Evolutionary conservation across 2,329 filamentous ascomycete genomes (phyloP), one percentile per base, ranked within the genome.

Genomic region (Penicillium olsonii): DNA sequence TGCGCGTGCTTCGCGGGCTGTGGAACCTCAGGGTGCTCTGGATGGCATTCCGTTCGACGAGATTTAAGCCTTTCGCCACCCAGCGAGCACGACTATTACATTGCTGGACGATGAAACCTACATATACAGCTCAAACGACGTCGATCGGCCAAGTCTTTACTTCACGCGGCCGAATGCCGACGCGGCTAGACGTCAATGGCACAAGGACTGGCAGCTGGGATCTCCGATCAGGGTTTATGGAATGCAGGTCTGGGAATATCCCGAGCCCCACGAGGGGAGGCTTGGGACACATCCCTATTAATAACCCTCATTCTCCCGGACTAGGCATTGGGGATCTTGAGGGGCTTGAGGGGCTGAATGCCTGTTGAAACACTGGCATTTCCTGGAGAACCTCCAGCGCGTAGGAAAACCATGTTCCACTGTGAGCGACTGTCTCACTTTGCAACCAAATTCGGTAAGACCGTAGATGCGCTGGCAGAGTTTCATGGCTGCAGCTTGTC

Each of bases 11-110:
- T 69, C 75, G 24, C 67, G 69, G 27, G 70, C 72, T 22, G 75
- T 78, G 17, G 69, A 76, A 57, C 67, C 68, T 48, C 65, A 65
- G 56, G 75, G 75, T 20, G 75, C 75, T 1, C 76, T 76, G 71
- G 70, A 72, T 45, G 75, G 73, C 54, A 78, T 78, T 63, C 75
- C 75, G 0, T 78, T 73, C 64, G 68, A 77, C 60, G 75, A 78
- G 58, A 65, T 74, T 17, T 69, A 42, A 66, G 38, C 17, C 6
- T 18, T 42, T 19, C 12, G 6, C 4, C 24, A 18, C 14, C 33
- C 33, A 18, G 33, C 33, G 17, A 15, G 6, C 15, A 18, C 9
- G 26, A 45, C 37, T 27, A 45, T 42, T 50, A 55, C 42, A 57
- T 45, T 44, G 50, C 18, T 39, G 19, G 29, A 54, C 45, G 24